Conservation (phyloP, 139 green algal genomes). For the Cymbomonas tetramitiformis region DNA sequence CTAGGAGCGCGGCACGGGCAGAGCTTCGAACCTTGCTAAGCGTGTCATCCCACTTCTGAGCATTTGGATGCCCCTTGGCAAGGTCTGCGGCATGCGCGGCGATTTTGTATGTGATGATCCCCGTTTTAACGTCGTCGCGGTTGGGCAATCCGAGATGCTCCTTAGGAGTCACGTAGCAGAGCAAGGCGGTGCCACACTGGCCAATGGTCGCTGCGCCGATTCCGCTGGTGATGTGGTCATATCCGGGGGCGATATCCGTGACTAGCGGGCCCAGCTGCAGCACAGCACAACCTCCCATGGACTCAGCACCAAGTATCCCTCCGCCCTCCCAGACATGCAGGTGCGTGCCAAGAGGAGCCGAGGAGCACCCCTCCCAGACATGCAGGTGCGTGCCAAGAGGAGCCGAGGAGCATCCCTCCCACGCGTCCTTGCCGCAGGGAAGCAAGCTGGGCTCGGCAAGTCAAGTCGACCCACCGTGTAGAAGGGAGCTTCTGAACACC, state of each 20-base stretch:
- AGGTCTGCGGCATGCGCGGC: constrained; percentile 86
- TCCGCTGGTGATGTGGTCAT: constrained; percentile 92
- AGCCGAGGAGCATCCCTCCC: too few species aligned
- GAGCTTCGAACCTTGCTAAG: too few species aligned
- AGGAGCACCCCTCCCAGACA: too few species aligned
- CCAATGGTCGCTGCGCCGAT: constrained; percentile 90
- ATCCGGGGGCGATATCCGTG: constrained; percentile 86
- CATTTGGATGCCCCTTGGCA: constrained; percentile 75
- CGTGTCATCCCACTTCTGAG: constrained; percentile 67
- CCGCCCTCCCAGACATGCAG: too few species aligned
- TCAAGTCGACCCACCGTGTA: too few species aligned
- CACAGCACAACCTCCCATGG: too few species aligned
- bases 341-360: too few species aligned
- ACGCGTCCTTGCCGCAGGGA: too few species aligned
- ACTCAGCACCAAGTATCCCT: too few species aligned
- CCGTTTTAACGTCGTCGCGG: constrained; percentile 69
- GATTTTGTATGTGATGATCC: constrained; percentile 96
- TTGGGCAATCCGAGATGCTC: constrained; percentile 90
- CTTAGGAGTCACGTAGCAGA: constrained; percentile 97
- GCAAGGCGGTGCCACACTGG: constrained; percentile 68
- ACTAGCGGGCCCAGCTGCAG: constrained; percentile 83
- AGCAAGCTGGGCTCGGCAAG: too few species aligned
- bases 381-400: too few species aligned
- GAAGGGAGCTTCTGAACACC: constrained; percentile 85
- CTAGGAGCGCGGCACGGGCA: too few species aligned